Evolutionary conservation across 2,329 filamentous ascomycete species (phyloP).

Genomic region (Hypoxylon sp.): DNA sequence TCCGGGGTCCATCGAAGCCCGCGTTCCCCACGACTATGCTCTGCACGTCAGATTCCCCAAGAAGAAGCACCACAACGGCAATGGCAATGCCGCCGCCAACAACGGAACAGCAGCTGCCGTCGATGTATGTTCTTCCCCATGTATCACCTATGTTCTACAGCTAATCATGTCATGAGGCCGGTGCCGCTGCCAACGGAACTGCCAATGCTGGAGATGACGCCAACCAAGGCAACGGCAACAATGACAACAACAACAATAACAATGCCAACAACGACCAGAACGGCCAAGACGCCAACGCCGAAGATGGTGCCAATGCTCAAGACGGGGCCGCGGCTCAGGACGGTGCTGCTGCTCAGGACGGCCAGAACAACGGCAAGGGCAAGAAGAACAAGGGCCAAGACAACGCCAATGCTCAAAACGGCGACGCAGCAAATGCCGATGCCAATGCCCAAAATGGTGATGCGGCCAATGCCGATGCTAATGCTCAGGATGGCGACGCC

Average conservation of each 20-base stretch:
- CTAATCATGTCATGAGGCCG: conserved; percentile 23
- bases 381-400: conserved; percentile 16
- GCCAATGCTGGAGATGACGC: conserved; percentile 22
- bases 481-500: conserved; percentile 6
- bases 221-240: conserved; percentile 30
- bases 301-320: neutral
- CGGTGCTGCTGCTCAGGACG: neutral
- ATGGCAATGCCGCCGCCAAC: conserved; percentile 14
- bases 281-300: neutral
- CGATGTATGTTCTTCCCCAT: conserved; percentile 3
- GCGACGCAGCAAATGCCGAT: neutral
- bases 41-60: conserved; percentile 45
- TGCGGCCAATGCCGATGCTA: conserved; percentile 3
- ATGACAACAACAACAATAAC: neutral
- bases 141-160: neutral
- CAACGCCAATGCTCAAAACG: conserved; percentile 15
- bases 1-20: conserved; percentile 27
- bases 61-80: conserved; percentile 21
- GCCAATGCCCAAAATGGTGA: conserved; percentile 8
- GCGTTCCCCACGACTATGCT: conserved; percentile 33
- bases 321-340: neutral
- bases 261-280: neutral
- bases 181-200: conserved; percentile 39
- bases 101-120: conserved; percentile 31
- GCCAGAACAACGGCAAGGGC: conserved; percentile 11